These are phyloP conservation scores for Pseudogymnoascus sp. DNA, from an alignment of 2,329 filamentous ascomycete genomes.

Conservation along the genomic window DNA sequence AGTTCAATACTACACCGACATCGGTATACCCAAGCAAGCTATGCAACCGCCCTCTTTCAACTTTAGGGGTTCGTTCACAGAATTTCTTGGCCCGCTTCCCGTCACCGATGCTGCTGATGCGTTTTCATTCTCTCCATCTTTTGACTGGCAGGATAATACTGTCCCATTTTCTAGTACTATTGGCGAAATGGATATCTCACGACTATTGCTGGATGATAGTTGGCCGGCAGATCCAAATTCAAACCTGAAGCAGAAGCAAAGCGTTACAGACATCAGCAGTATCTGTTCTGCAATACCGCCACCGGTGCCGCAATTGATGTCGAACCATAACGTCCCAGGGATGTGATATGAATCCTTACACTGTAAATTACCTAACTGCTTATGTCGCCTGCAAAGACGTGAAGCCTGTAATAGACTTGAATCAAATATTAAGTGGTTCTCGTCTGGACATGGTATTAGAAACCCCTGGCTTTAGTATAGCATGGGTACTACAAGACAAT, in stretches of 20 bases:
- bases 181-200: slow-evolving; percentile 55
- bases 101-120: slow-evolving; percentile 26
- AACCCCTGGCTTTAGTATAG: neutral
- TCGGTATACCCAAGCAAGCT: slow-evolving; percentile 1
- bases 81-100: slow-evolving; percentile 17
- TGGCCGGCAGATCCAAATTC: slow-evolving; percentile 18
- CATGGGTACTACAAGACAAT: neutral
- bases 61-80: slow-evolving; percentile 16
- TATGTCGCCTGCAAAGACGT: neutral
- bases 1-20: neutral
- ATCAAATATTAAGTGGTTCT: neutral
- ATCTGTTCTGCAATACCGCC: slow-evolving; percentile 20
- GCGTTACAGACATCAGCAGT: slow-evolving; percentile 22
- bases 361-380: neutral
- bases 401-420: neutral
- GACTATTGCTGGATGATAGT: slow-evolving; percentile 48
- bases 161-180: slow-evolving; percentile 35
- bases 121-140: slow-evolving; percentile 29
- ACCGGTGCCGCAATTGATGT: slow-evolving; percentile 6
- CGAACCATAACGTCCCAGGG: slow-evolving; percentile 2
- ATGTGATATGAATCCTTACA: slow-evolving; percentile 11
- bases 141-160: slow-evolving; percentile 38
- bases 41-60: slow-evolving; percentile 12
- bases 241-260: slow-evolving; percentile 21
- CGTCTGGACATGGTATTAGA: neutral